Conservation (phyloP, 768 basidiomycete genomes). For the Amanita polypyramis region DNA sequence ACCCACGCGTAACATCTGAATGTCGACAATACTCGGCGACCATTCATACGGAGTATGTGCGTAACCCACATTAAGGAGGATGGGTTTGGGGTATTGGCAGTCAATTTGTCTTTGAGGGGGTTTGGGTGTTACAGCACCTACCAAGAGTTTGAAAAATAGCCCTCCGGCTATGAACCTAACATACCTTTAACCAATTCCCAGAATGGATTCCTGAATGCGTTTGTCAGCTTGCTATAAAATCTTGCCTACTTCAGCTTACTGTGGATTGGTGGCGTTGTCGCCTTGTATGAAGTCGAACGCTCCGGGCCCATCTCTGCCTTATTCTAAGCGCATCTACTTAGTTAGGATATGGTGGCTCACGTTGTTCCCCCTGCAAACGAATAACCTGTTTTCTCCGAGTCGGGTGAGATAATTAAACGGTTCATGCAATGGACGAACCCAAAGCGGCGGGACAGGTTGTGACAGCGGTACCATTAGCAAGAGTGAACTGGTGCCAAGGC, state of each 20-base stretch:
- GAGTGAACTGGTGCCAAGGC: conserved; percentile 51
- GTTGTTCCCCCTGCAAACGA: conserved; percentile 76
- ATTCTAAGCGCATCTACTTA: neutral
- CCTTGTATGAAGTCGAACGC: conserved; percentile 74
- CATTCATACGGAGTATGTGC: conserved; percentile 63
- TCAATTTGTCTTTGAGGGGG: conserved; percentile 51
- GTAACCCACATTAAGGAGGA: conserved; percentile 69
- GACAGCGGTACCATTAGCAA: conserved; percentile 57
- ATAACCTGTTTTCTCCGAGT: conserved; percentile 34
- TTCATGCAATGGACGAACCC: conserved; percentile 30
- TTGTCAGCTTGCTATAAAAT: neutral
- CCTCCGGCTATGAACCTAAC: conserved; percentile 2
- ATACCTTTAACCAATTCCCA: conserved; percentile 71
- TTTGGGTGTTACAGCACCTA: conserved; percentile 53
- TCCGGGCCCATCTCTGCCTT: conserved; percentile 64
- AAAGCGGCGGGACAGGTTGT: conserved; percentile 73
- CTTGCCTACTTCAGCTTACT: conserved; percentile 27
- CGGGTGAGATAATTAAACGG: neutral
- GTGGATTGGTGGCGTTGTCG: conserved; percentile 46
- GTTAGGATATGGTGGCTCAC: conserved; percentile 25
- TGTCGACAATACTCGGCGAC: conserved; percentile 62
- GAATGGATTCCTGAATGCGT: conserved; percentile 51
- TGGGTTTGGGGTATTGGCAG: conserved; percentile 73
- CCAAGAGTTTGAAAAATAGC: neutral
- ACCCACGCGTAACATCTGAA: conserved; percentile 71